Conservation (phyloP, 495 filamentous ascomycete species). For the Hypomontagnella submonticulosa region DNA sequence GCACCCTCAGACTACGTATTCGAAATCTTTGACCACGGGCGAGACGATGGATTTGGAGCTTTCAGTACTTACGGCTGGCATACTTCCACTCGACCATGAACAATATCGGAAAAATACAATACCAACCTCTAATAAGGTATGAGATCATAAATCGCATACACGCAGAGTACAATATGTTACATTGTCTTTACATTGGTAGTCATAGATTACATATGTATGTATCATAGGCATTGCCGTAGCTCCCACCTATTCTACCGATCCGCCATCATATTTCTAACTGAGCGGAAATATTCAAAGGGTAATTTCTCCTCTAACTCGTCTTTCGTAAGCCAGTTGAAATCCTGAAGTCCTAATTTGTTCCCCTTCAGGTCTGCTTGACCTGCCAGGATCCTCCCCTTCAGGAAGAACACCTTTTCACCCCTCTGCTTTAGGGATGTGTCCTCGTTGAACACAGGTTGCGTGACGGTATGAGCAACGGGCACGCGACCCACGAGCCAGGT, state of each 20-base stretch:
- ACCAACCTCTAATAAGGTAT: not conserved
- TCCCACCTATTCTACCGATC: slow-evolving; percentile 62
- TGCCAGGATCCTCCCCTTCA: slow-evolving; percentile 95
- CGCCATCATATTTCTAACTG: slow-evolving; percentile 82
- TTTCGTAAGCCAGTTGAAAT: slow-evolving; percentile 92
- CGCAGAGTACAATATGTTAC: slow-evolving; percentile 28
- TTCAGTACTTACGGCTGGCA: no score
- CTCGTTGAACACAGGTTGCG: slow-evolving; percentile 53
- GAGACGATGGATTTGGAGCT: no score
- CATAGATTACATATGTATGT: slow-evolving; percentile 31
- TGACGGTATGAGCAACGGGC: slow-evolving; percentile 82
- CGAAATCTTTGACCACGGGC: no score
- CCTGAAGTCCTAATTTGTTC: slow-evolving; percentile 76
- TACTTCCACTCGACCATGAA: no score
- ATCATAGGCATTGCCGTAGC: slow-evolving; percentile 14
- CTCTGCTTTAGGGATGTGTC: slow-evolving; percentile 46
- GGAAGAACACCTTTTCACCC: slow-evolving; percentile 91
- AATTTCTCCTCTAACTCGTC: slow-evolving; percentile 81
- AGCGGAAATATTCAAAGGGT: slow-evolving; percentile 71
- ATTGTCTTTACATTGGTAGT: slow-evolving; percentile 38
- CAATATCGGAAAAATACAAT: no score
- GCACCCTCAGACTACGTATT: no score
- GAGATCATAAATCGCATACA: not conserved
- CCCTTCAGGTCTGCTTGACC: slow-evolving; percentile 85
- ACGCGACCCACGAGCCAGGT: slow-evolving; percentile 96